Evolutionary conservation across 306 rosid species (phyloP).

Genomic region (Corylus avellana): DNA sequence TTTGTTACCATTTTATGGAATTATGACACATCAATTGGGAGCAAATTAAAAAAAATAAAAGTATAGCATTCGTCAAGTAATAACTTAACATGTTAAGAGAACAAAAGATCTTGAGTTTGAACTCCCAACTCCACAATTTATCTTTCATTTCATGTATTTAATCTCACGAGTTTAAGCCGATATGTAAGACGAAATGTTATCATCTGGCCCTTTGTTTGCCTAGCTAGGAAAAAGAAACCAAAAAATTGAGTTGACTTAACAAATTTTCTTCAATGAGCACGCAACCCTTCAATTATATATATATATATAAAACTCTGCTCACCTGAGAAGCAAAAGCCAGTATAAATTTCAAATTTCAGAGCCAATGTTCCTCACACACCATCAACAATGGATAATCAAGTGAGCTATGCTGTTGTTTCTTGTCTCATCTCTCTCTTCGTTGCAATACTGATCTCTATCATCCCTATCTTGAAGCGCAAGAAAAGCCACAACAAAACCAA

Average conservation of each 20-base stretch:
- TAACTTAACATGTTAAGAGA: too few relatives aligned
- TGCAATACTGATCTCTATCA: slow-evolving; percentile 26
- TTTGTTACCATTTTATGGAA: too few relatives aligned
- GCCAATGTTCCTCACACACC: slow-evolving; percentile 21
- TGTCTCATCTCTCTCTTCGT: slow-evolving; percentile 36
- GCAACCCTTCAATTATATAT: slow-evolving; percentile 31
- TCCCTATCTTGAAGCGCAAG: slow-evolving; percentile 40
- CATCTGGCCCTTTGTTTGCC: too few relatives aligned
- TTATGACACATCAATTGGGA: too few relatives aligned
- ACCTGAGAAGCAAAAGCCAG: slow-evolving; percentile 6
- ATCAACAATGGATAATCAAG: slow-evolving; percentile 39
- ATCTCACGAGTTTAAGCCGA: too few relatives aligned
- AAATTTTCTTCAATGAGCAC: slow-evolving; percentile 10
- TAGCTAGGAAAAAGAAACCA: too few relatives aligned
- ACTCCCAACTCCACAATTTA: too few relatives aligned
- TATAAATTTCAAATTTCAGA: background rate
- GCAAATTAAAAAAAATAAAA: too few relatives aligned
- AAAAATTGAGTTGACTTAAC: slow-evolving; percentile 6
- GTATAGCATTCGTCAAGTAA: too few relatives aligned
- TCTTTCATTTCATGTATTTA: too few relatives aligned
- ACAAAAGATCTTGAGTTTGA: too few relatives aligned
- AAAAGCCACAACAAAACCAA: slow-evolving; percentile 29
- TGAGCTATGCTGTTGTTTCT: slow-evolving; percentile 23
- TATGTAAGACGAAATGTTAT: too few relatives aligned
- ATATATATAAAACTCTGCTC: slow-evolving; percentile 1